A percentile compares a stretch with the other conserved stretches of the same genome.
phyloP scores from a whole-genome alignment of 257 asterid species.

The Coffea eugenioides region DNA sequence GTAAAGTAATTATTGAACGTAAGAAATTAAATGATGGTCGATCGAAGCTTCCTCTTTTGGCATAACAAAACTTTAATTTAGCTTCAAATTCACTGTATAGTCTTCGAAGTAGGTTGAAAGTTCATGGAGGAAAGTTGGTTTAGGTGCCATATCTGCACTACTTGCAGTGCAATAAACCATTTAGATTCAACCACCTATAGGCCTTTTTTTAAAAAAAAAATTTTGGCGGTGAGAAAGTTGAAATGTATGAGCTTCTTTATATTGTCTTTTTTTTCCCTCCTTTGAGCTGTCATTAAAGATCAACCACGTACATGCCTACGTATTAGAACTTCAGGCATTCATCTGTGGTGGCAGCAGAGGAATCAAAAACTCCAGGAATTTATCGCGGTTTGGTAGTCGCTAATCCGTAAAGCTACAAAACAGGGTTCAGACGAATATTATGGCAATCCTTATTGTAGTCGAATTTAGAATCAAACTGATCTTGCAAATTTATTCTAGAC shows the following conservation, averaged over 20 bases:
- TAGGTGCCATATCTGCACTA: background rate
- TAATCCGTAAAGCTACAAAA: constrained; percentile 6
- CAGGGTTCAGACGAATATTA: background rate
- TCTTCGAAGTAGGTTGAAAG: background rate
- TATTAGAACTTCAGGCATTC: background rate
- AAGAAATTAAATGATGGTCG: background rate
- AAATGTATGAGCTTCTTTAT: background rate
- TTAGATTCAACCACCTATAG: background rate
- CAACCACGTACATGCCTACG: background rate
- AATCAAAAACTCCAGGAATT: background rate
- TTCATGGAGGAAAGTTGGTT: background rate
- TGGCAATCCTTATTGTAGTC: background rate
- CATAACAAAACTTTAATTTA: background rate
- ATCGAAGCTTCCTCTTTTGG: background rate
- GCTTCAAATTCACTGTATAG: background rate
- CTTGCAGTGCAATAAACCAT: background rate
- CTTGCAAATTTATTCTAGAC: background rate
- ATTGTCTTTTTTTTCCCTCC: background rate
- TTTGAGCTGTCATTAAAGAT: background rate
- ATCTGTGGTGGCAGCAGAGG: background rate
- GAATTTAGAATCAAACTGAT: background rate
- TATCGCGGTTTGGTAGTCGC: background rate
- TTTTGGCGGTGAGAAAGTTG: no score
- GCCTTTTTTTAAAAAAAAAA: no score
- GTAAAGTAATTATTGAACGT: no score